Evolutionary conservation across 75 land plant species (phyloP), one percentile per base, ranked within the genome.

Genomic region (Cupressus sempervirens): DNA sequence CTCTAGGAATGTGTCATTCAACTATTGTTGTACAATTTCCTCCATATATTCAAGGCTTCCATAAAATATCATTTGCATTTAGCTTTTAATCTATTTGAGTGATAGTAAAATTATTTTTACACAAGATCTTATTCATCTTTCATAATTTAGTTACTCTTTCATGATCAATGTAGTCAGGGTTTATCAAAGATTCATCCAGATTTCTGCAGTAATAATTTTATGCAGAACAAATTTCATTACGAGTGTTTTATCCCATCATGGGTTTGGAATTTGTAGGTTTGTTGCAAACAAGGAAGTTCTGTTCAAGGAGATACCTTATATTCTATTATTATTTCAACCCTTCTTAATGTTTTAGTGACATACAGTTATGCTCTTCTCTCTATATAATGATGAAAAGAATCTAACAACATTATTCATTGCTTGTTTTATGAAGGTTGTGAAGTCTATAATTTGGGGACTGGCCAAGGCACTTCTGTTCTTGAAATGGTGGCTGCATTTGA

Each of bases 401-500:
- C 32, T 65, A 38, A 38, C 40, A 38, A 38, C 40, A 38, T 38
- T 5, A 23, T 6, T 81, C 13, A 0, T 56, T 84, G 18, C 26
- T 81, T 5, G 50, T 46, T 62, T 56, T 70, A 23, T 90, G 58
- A 88, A 96, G 98, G 95, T 48, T 96, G 98, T 88, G 93, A 88
- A 75, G 94, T 90, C 3, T 96, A 94, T 86, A 96, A 96, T 86
- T 86, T 96, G 85, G 98, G 98, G 65, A 94, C 98, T 12, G 96
- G 98, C 36, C 87, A 84, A 84, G 98, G 98, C 6, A 94, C 95
- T 13, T 91, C 96, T 26, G 98, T 96, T 0, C 86, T 96, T 77
- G 96, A 96, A 86, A 96, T 96, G 94, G 96, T 96, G 46, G 88
- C 93, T 40, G 96, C 98, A 36, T 96, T 96, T 88, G 96, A 96